Evolutionary conservation across 352 stramenopile genomes (phyloP), one percentile per base, ranked within the genome.

Genomic region (Phytophthora constricta): DNA sequence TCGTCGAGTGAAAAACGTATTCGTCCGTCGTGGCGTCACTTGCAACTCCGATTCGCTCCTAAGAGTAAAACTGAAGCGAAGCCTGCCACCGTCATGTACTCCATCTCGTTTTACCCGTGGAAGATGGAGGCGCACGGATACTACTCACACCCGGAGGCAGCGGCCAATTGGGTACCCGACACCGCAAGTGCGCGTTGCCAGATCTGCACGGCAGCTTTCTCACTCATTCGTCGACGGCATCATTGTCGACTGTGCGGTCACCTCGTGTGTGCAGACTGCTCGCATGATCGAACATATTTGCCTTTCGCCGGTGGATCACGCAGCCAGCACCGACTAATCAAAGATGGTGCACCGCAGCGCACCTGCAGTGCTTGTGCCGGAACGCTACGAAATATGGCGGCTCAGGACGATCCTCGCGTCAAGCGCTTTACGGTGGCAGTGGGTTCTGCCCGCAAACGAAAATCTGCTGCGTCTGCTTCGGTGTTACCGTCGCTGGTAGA

Each of bases 181-280:
- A 89, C 82, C 16, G 74, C 79, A 22, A 88, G 81, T 69, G 53
- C 79, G 11, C 72, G 80, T 20, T 93, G 86, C 70, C 80, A 87
- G 58, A 82, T 87, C 49, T 93, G 85, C 43, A 43, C 85, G 19
- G 45, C 71, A 31, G 48, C 70, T 1, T 93, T 93, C 51, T 82
- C 76, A 10, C 59, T 93, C 5, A 83, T 70, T 26, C 87, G 86
- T 26, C 81, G 87, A 50, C 76, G 87, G n/a, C 92, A 98, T 48
- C 89, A 97, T 63, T 97, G 92, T 56, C 82, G 91, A 4, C 60
- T 91, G 26, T 95, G 84, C 16, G 86, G 86, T 0, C 80, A 86
- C 27, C 58, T 95, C 16, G 79, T 90, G 48, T 93, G 85, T 62
- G 82, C 81, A 31, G 74, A 87, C 37, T 95, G 85, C 72, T 92